These are phyloP conservation scores for Candida frijolesensis DNA, from an alignment of 1,139 yeast species.

Conservation along the genomic window DNA sequence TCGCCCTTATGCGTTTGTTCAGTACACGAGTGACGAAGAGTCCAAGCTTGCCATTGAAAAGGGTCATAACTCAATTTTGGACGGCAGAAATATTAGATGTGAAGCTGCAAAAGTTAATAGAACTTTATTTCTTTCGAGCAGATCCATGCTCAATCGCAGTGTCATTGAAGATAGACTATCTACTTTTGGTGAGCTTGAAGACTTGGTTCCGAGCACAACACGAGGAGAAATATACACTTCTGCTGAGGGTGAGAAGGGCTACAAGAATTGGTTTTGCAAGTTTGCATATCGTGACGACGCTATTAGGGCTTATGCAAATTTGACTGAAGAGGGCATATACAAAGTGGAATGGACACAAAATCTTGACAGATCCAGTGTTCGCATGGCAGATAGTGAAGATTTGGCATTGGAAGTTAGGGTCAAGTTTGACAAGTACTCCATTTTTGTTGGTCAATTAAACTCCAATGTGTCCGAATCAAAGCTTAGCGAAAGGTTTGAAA, in stretches of 20 bases:
- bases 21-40: slow-evolving; percentile 70
- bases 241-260: slow-evolving; percentile 13
- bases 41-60: slow-evolving; percentile 66
- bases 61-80: slow-evolving; percentile 70
- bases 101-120: slow-evolving; percentile 91
- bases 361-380: slow-evolving; percentile 38
- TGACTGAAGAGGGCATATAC: slow-evolving; percentile 56
- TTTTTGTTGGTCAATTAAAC: slow-evolving; percentile 76
- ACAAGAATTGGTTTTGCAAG: slow-evolving; percentile 73
- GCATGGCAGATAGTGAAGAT: slow-evolving; percentile 5
- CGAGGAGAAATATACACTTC: slow-evolving; percentile 29
- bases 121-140: slow-evolving; percentile 61
- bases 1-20: slow-evolving; percentile 94
- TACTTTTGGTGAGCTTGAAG: slow-evolving; percentile 75
- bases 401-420: slow-evolving; percentile 13
- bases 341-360: slow-evolving; percentile 86
- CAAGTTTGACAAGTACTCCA: slow-evolving; percentile 65
- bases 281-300: slow-evolving; percentile 91
- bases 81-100: slow-evolving; percentile 80
- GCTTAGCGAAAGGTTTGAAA: slow-evolving; percentile 57
- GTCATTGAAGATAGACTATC: slow-evolving; percentile 42
- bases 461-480: slow-evolving; percentile 54
- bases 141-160: slow-evolving; percentile 23
- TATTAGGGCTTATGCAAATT: slow-evolving; percentile 76
- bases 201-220: slow-evolving; percentile 53